These are phyloP conservation scores for Apiospora marii DNA, from an alignment of 2,329 filamentous ascomycete genomes.

Conservation along the genomic window DNA sequence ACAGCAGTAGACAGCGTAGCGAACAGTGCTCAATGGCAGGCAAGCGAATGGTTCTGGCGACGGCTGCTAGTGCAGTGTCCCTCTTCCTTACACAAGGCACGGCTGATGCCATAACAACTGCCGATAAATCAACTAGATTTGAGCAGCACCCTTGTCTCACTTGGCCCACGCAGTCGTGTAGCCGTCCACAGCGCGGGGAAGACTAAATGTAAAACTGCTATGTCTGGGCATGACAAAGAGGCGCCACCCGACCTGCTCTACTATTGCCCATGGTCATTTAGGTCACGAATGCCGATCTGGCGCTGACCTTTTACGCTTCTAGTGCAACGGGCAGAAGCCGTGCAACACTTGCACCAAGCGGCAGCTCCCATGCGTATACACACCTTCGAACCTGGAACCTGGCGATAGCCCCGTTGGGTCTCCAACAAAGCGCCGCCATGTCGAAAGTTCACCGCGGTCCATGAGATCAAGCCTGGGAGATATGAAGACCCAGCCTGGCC, in stretches of 20 bases:
- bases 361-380: slow-evolving; percentile 53
- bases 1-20: slow-evolving; percentile 5
- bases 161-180: slow-evolving; percentile 34
- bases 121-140: slow-evolving; percentile 3
- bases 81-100: not conserved
- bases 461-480: slow-evolving; percentile 20
- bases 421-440: slow-evolving; percentile 47
- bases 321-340: slow-evolving; percentile 67
- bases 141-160: slow-evolving; percentile 31
- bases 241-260: slow-evolving; percentile 11
- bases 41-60: not conserved
- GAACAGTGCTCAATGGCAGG: not conserved
- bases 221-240: slow-evolving; percentile 12
- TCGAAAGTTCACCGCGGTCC: slow-evolving; percentile 37
- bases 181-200: slow-evolving; percentile 29
- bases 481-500: not conserved
- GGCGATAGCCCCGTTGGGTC: slow-evolving; percentile 44
- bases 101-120: slow-evolving; percentile 19
- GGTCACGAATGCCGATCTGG: slow-evolving; percentile 16
- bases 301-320: slow-evolving; percentile 26
- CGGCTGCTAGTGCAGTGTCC: slow-evolving; percentile 6
- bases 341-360: slow-evolving; percentile 67
- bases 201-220: slow-evolving; percentile 25
- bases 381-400: slow-evolving; percentile 41
- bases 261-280: slow-evolving; percentile 23